These are phyloP conservation scores for Kodamaea laetipori DNA, from an alignment of 805 yeast species.

Conservation along the genomic window DNA sequence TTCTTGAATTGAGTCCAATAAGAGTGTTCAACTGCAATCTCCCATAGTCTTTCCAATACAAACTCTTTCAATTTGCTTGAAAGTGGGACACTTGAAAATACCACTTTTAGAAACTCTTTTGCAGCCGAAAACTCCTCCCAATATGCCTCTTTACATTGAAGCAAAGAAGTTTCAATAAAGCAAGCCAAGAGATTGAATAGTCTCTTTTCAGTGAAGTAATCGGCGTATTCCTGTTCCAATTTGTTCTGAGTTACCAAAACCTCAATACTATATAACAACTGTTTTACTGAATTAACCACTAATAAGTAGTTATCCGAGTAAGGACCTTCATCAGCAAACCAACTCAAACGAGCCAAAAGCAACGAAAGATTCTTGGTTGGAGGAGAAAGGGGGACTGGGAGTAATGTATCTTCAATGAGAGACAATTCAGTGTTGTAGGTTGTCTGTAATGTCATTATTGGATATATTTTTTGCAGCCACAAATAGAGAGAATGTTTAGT, in stretches of 20 bases:
- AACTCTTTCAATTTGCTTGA: not conserved
- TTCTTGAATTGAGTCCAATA: not conserved
- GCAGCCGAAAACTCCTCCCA: constrained; percentile 1
- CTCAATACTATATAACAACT: constrained; percentile 1
- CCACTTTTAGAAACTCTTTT: not conserved
- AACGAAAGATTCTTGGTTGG: constrained; percentile 6
- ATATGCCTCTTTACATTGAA: not conserved
- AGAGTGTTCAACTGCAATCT: not conserved
- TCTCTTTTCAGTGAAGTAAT: constrained; percentile 9
- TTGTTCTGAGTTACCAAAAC: not conserved
- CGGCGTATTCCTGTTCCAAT: not conserved
- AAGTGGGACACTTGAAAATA: not conserved
- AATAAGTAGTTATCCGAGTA: not conserved
- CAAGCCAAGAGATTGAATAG: not conserved
- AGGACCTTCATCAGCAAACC: constrained; percentile 10
- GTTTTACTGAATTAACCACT: not conserved
- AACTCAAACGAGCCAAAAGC: constrained; percentile 9
- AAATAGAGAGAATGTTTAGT: not conserved
- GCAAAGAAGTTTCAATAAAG: not conserved
- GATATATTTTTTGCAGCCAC: constrained; percentile 9
- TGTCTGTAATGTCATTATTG: constrained; percentile 4
- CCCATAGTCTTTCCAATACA: not conserved
- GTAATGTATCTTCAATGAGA: not conserved
- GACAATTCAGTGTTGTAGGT: constrained; percentile 7
- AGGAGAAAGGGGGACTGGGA: not conserved